Evolutionary conservation across 2,329 filamentous ascomycete genomes (phyloP), one percentile per base, ranked within the genome.

Genomic region (Aspergillus spinulosporus): DNA sequence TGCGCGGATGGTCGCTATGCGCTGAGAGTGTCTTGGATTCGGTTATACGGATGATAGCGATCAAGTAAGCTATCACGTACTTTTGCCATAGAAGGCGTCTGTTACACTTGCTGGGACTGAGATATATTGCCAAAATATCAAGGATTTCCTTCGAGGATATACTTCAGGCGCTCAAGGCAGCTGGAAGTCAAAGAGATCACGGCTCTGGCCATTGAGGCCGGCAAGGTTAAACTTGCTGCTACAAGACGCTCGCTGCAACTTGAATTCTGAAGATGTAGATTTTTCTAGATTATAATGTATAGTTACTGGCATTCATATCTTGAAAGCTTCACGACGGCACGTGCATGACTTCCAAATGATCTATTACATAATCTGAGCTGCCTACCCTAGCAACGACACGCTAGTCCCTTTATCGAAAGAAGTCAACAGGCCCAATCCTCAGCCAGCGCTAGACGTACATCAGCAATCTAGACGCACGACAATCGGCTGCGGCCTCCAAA

Each of bases 11-110:
- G 50, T 57, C 21, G 55, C 50, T n/a, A 57, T 51, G 12, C 56
- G 47, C 51, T 58, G 56, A 51, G 56, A 58, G 26, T 54, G 56
- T 15, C 56, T 58, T 34, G 56, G 51, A 9, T 54, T 54, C 15
- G 56, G 56, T 5, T 28, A 48, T 21, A 21, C 56, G 15, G 42
- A 58, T 32, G 54, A 45, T 12, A 26, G 36, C 26, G 54, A 54
- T 34, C 46, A 43, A 21, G 31, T 58, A 46, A 46, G 36, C 50
- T 37, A 46, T 54, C 29, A 58, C 51, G 1, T 58, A 54, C 34
- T 58, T 58, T 44, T 46, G 50, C 42, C 21, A 21, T 21, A 21
- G 21, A 58, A 54, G 44, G 54, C 56, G 6, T 42, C 34, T 31
- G 52, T 57, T 28, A 57, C 55, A 5, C 55, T 50, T 39, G 55